A percentile compares a stretch with the other conserved stretches of the same genome.
These are phyloP conservation scores for Diospyros kaki DNA, from an alignment of 148 eudicot species.

Conservation along the genomic window DNA sequence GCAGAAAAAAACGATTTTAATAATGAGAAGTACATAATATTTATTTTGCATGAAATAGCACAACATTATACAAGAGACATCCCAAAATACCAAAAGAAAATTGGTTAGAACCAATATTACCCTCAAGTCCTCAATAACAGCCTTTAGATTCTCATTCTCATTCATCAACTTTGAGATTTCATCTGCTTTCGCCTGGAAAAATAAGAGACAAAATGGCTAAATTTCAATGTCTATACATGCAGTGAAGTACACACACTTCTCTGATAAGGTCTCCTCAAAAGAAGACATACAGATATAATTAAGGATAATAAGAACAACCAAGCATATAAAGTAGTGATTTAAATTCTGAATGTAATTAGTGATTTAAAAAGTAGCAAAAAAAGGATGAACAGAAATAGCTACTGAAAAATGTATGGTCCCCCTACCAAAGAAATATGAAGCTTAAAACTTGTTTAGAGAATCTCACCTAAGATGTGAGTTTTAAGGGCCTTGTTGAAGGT, in stretches of 20 bases:
- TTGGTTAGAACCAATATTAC: slow-evolving; percentile 27
- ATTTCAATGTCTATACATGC: neutral
- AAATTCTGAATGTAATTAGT: neutral
- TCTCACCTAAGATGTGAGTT: too few species aligned
- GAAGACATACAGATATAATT: neutral
- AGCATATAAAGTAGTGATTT: too few species aligned
- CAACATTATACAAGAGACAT: too few species aligned
- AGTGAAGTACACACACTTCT: neutral
- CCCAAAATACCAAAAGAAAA: neutral
- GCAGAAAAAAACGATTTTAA: neutral
- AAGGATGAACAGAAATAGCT: neutral
- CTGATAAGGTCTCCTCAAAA: neutral
- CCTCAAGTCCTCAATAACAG: slow-evolving; percentile 61
- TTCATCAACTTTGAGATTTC: slow-evolving; percentile 88
- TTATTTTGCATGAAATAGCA: neutral
- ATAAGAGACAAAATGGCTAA: slow-evolving; percentile 9
- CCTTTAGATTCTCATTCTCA: slow-evolving; percentile 85
- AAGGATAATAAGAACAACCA: slow-evolving; percentile 7
- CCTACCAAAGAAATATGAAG: too few species aligned
- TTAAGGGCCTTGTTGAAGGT: too few species aligned
- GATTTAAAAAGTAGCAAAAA: neutral
- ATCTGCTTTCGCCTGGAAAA: slow-evolving; percentile 88
- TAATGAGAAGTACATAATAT: neutral
- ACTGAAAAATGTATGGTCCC: neutral
- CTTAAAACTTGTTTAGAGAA: too few species aligned